Base-by-base conservation (phyloP, 2,329 filamentous ascomycete genomes). In the Chaetomiaceae sp. region DNA sequence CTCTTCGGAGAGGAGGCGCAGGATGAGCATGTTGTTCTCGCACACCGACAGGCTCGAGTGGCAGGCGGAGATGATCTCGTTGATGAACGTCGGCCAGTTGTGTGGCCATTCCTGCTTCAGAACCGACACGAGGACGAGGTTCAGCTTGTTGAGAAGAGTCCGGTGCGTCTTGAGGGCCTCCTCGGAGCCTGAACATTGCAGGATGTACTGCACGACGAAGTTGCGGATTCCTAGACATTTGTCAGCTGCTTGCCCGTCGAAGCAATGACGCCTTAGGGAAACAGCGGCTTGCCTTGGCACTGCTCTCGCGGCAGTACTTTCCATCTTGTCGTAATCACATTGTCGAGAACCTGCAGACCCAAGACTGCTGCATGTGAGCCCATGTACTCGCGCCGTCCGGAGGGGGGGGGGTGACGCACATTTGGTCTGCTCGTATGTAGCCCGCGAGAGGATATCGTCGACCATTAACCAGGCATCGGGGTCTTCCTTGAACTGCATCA, bases 51-150 rank as follows among this genome's bases (percentile, higher is more conserved):
- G 75, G 68, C 86, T 96, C 57, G 88, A 91, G 65, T 95, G 90
- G 70, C 90, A 97, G 46, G 93, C 91, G 18, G 88, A 86, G 60
- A 98, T 89, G 68, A 98, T 98, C 73, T 98, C 93, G 74, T 97
- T 97, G 78, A 98, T 97, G 69, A 98, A 98, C 17, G 89, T 95
- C 10, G 94, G 93, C 93, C 94, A 98, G 75, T 98, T 95, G 71
- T 97, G 91, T 47, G 93, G 93, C 93, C 93, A 98, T 70, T 98
- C 93, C 71, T 98, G 93, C 76, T 98, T 98, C 63, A 98, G 75
- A 54, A 98, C 91, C 48, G 90, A 96, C 59, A 98, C 88, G 54
- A 98, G 84, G 48, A 97, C 91, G 60, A 98, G 79, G 63, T 98
- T 98, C 52, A 98, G 83, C 75, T 98, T 98, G 78, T 97, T 97